A percentile compares a stretch with the other conserved stretches of the same genome.
Evolutionary conservation across 805 yeast genomes (phyloP).

Genomic region (Dipodascus albidus): DNA sequence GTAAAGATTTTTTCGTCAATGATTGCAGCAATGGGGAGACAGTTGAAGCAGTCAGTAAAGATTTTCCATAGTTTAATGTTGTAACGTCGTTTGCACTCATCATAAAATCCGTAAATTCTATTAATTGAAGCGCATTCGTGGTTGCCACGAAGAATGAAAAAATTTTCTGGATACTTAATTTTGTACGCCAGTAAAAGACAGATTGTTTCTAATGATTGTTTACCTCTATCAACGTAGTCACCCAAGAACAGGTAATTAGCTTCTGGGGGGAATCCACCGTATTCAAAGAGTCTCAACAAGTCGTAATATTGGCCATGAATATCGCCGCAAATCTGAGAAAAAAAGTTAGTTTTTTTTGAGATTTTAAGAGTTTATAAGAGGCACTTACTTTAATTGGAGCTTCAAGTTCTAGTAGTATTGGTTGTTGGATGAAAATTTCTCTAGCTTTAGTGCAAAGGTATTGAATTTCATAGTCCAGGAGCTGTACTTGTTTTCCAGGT

Average conservation of each 20-base stretch:
- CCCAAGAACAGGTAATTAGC: conserved; percentile 93
- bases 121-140: conserved; percentile 98
- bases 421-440: conserved; percentile 96
- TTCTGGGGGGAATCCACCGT: conserved; percentile 99
- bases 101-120: conserved; percentile 96
- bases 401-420: conserved; percentile 86
- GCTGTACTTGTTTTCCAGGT: conserved; percentile 93
- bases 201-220: conserved; percentile 92
- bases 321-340: conserved; percentile 68
- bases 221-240: conserved; percentile 98
- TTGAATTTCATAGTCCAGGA: conserved; percentile 89
- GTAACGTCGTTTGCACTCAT: conserved; percentile 93
- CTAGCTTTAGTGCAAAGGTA: conserved; percentile 95
- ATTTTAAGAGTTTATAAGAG: no score
- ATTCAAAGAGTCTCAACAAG: conserved; percentile 86
- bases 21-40: conserved; percentile 96
- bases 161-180: conserved; percentile 96
- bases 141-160: conserved; percentile 92
- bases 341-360: conserved; percentile 4
- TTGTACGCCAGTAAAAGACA: conserved; percentile 90
- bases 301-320: conserved; percentile 98
- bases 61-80: conserved; percentile 98
- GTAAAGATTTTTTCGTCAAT: conserved; percentile 96
- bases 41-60: conserved; percentile 95
- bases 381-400: conserved; percentile 89